Evolutionary conservation across 805 yeast genomes (phyloP).

Genomic region (Nematodospora valgi): DNA sequence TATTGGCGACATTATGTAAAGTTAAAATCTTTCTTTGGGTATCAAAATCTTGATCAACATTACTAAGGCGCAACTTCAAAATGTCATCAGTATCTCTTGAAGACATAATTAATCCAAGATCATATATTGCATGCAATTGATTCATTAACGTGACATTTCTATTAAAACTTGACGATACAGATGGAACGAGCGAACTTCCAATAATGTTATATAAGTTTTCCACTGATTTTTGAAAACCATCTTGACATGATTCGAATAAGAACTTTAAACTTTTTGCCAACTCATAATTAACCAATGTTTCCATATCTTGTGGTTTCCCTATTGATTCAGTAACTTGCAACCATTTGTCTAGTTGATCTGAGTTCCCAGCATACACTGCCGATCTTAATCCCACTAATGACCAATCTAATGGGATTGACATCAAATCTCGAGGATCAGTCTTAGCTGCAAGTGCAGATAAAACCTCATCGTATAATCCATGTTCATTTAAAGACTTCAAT

Average conservation of each 20-base stretch:
- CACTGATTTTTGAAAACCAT: conserved; percentile 37
- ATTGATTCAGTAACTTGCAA: conserved; percentile 45
- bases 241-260: conserved; percentile 31
- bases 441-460: conserved; percentile 46
- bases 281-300: conserved; percentile 55
- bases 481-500: conserved; percentile 68
- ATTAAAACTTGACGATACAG: conserved; percentile 35
- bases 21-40: conserved; percentile 59
- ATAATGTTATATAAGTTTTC: conserved; percentile 52
- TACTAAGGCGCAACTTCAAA: conserved; percentile 26
- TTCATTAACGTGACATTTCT: conserved; percentile 34
- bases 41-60: conserved; percentile 46
- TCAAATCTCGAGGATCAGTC: conserved; percentile 17
- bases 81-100: conserved; percentile 12
- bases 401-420: conserved; percentile 51
- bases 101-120: conserved; percentile 23
- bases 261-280: conserved; percentile 61
- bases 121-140: conserved; percentile 36
- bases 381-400: conserved; percentile 70
- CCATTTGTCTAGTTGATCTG: conserved; percentile 56
- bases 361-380: conserved; percentile 61
- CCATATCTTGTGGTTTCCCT: conserved; percentile 42
- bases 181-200: conserved; percentile 53
- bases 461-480: conserved; percentile 70
- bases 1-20: conserved; percentile 49